phyloP scores from a whole-genome alignment of 2,329 filamentous ascomycete species.

The Paramyrothecium sp. region DNA sequence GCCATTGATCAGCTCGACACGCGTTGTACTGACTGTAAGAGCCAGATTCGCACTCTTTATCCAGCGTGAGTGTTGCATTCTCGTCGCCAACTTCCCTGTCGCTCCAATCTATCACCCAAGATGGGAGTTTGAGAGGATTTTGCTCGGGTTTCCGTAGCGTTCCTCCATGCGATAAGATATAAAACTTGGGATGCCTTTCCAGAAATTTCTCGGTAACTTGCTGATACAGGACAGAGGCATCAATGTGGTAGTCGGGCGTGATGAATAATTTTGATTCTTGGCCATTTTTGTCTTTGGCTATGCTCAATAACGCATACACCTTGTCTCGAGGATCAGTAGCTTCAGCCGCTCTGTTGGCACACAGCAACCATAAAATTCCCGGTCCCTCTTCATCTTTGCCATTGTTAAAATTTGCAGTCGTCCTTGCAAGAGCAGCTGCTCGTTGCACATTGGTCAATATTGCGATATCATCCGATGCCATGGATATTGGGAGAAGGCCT shows the following conservation, averaged over 20 bases:
- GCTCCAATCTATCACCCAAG: slow-evolving; percentile 1
- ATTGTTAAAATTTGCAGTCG: neutral
- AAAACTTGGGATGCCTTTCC: neutral
- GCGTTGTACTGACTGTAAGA: neutral
- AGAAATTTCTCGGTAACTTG: slow-evolving; percentile 2
- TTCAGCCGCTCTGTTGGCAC: neutral
- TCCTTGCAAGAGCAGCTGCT: neutral
- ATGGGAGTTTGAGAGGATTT: neutral
- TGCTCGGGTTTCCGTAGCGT: neutral
- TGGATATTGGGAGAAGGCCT: neutral
- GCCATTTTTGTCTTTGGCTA: neutral
- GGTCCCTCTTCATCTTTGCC: neutral
- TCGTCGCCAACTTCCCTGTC: neutral
- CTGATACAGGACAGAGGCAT: neutral
- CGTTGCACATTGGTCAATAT: neutral
- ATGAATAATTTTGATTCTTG: neutral
- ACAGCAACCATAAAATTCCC: neutral
- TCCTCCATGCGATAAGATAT: neutral
- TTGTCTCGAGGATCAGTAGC: slow-evolving; percentile 1
- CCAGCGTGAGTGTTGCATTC: neutral
- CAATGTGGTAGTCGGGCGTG: slow-evolving; percentile 1
- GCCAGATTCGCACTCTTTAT: neutral
- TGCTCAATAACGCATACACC: neutral
- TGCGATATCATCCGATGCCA: neutral
- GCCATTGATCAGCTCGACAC: neutral